Percentiles rank a stretch among this genome's conserved stretches.
Evolutionary conservation across 2,329 filamentous ascomycete species (phyloP).

Genomic region (Clonostachys chloroleuca): DNA sequence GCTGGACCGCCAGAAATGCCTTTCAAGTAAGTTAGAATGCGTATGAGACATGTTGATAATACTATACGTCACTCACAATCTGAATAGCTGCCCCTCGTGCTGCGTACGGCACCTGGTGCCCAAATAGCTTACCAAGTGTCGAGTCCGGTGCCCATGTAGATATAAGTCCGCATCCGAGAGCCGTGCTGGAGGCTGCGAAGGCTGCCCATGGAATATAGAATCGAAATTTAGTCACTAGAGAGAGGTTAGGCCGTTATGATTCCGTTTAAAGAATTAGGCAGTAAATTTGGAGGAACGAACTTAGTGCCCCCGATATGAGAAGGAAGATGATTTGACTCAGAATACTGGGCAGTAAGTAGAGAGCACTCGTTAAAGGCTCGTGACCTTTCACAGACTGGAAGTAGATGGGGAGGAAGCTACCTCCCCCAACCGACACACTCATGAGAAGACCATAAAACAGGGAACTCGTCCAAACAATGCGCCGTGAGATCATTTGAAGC

Average conservation of each 20-base stretch:
- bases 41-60: constrained; percentile 2
- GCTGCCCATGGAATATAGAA: constrained; percentile 15
- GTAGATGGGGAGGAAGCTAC: constrained; percentile 41
- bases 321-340: constrained; percentile 10
- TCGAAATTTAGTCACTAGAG: constrained; percentile 1
- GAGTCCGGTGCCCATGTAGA: constrained; percentile 28
- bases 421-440: constrained; percentile 30
- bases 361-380: constrained; percentile 13
- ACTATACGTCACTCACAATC: constrained; percentile 6
- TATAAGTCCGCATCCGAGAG: constrained; percentile 27
- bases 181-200: constrained; percentile 25
- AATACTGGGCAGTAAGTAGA: constrained; percentile 17
- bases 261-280: neutral
- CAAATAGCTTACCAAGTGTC: constrained; percentile 31
- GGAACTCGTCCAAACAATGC: constrained; percentile 4
- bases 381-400: constrained; percentile 38
- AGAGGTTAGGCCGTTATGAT: neutral
- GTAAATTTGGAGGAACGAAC: constrained; percentile 3
- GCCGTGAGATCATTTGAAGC: constrained; percentile 2
- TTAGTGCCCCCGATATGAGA: constrained; percentile 16
- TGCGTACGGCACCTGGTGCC: constrained; percentile 41
- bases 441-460: constrained; percentile 26
- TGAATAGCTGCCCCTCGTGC: neutral
- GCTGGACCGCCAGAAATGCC: constrained; percentile 7
- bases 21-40: constrained; percentile 4